Evolutionary conservation across 148 eudicot species (phyloP).

Genomic region (Rhododendron griersonianum): DNA sequence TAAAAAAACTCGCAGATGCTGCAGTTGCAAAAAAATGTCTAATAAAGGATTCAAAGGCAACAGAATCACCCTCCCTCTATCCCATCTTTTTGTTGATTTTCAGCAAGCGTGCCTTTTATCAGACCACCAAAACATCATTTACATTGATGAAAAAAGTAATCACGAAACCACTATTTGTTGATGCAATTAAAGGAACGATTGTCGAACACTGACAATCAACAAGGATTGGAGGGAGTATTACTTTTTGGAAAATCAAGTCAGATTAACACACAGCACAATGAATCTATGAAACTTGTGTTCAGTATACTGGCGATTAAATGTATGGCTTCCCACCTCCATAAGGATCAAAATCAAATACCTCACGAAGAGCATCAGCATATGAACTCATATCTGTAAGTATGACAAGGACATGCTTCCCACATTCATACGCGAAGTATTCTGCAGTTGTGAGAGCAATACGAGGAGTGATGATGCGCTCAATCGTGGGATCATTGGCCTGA

Average conservation of each 20-base stretch:
- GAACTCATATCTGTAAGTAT: constrained; percentile 98
- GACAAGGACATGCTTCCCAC: constrained; percentile 99
- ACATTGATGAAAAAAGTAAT: background rate
- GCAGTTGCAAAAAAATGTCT: background rate
- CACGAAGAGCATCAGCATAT: constrained; percentile 99
- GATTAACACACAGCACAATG: background rate
- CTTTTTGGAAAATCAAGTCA: background rate
- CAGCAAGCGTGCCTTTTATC: background rate
- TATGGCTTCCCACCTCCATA: background rate
- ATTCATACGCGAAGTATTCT: constrained; percentile 96
- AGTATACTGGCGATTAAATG: background rate
- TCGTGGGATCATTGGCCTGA: constrained; percentile 98
- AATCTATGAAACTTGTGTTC: background rate
- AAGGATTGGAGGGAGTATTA: background rate
- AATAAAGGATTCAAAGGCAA: background rate
- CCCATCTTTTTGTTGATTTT: background rate
- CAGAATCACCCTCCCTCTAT: background rate
- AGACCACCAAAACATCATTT: background rate
- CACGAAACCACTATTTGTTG: background rate
- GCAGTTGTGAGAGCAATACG: constrained; percentile 99
- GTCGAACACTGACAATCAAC: background rate
- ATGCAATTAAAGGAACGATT: background rate
- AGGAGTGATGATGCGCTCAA: constrained; percentile 98
- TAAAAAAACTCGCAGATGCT: background rate
- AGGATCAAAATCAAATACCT: constrained; percentile 41